Base-by-base conservation (phyloP, 306 rosid genomes). In the Sicyos edulis region DNA sequence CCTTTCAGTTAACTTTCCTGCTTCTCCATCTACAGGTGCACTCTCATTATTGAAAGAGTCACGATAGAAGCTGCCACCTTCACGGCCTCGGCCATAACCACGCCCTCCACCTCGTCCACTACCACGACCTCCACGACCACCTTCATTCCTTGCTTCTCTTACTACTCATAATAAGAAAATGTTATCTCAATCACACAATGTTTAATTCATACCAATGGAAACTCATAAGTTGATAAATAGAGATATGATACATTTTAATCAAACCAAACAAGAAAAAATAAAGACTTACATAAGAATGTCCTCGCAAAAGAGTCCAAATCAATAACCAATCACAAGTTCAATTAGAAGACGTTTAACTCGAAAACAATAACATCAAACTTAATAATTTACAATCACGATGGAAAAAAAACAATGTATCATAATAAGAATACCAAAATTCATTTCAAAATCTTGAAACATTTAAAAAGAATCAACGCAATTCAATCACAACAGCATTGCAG, bases 101-200 rank as follows among this genome's bases (percentile, higher is more conserved):
- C 78, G 75, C 17, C 84, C 62, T 20, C 88, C 54, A 50, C 17
- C 70, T 10, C 86, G 75, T 61, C 93, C 96, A 63, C 89, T 81
- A n/a, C 96, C 91, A 26, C 96, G 90, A 12, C 92, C 91, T 64
- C 85, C 96, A 0, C 91, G 90, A 8, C 80, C 75, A 22, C 82
- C 16, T 72, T 93, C 99, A 78, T 67, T 86, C 79, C 77, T 86
- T 49, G 89, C 62, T 71, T 93, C 99, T 76, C 96, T 89, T 84
- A 89, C 99, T 95, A 53, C 54, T 60, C 80, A 67, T 32, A 73
- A 70, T 17, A 12, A 73, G 20, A 75, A 17, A 77, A 45, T 11
- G 20, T 16, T 12, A 15, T 70, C 14, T 34, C 15, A 8, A 20
- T 2, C 26, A 32, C 51, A 56, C 34, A n/a, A 68, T 37, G 19